Evolutionary conservation across 1,284 basidiomycete genomes (phyloP), one percentile per base, ranked within the genome.

Genomic region (Ganoderma multipileum): DNA sequence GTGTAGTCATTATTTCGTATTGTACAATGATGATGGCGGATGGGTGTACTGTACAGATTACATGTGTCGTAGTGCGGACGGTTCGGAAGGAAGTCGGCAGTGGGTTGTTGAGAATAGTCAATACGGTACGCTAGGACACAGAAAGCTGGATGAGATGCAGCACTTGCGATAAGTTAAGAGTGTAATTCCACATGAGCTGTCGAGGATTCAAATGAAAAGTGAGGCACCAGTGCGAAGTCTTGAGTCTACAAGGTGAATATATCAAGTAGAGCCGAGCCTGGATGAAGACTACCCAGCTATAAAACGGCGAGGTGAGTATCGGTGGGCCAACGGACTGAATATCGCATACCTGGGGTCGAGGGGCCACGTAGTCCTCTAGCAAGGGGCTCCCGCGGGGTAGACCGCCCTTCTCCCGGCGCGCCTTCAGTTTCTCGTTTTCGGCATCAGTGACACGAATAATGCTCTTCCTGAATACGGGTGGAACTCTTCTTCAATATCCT

Each of bases 261-360:
- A 5, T 44, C 42, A 20, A 63, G 61, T 58, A 68, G 55, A 57
- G 63, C 57, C 9, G 58, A 63, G 9, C 41, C 36, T 11, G 67
- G 68, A 8, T 62, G 62, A 18, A 72, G 68, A 55, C 71, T 72
- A 1, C 66, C 62, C 16, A 72, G 66, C 71, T 72, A 26, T 41
- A 9, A 44, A 20, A 36, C 5, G 2, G 12, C 3, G 3, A n/a
- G 23, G 50, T 67, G 18, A 44, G 41, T 5, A 16, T n/a, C 3
- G 20, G 42, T 12, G 14, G 20, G 33, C 11, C 11, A 61, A 4
- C 23, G 16, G 6, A 23, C 7, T n/a, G 23, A 58, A 16, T 5
- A 20, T 3, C 2, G 55, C 69, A 36, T 14, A 70, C 71, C 67
- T 72, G 71, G 14, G 71, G 69, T 3, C 71, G 26, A 6, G 69